Evolutionary conservation across 2,329 filamentous ascomycete genomes (phyloP), one percentile per base, ranked within the genome.

Genomic region (Sporothrix protearum): DNA sequence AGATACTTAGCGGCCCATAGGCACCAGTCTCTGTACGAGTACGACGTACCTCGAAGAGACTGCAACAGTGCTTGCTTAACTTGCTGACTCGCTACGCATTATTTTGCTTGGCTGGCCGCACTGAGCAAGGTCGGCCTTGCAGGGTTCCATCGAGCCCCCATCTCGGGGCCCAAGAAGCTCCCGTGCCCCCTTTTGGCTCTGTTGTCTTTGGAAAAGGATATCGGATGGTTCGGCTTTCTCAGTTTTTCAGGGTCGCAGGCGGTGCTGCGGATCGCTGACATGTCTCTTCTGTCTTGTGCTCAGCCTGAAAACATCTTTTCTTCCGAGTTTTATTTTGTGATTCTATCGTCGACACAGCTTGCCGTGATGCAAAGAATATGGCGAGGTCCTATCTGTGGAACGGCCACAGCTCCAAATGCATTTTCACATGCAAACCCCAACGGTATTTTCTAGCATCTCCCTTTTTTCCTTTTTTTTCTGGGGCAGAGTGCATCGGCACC

Each of bases 191-290:
- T 36, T 36, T 8, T 8, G 3, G 33, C 33, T 8, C 33, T 36
- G 33, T 22, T 19, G 42, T 4, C 42, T 47, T 47, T 22, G 59
- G 25, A 47, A 39, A 22, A 12, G 49, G 39, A 47, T 16, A 47
- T 25, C 53, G 68, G 68, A 69, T 69, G 68, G 53, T 53, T 53
- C 68, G 68, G 68, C 68, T 14, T 22, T 53, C n/a, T 16, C 68
- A 53, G 68, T 53, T 7, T 7, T 22, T 53, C 28, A 33, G 30
- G 36, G 39, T 22, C 39, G 25, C 22, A 28, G 47, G 28, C 22
- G 28, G 59, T 64, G 36, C 59, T 14, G 19, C 49, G 49, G 28
- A 53, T 25, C 22, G 36, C n/a, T 64, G 59, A 45, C 36, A 45
- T 45, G 33, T 14, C 22, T 59, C 10, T 25, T 64, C 59, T 64